phyloP scores from a whole-genome alignment of 2,329 filamentous ascomycete species.

The Diatrype stigma region DNA sequence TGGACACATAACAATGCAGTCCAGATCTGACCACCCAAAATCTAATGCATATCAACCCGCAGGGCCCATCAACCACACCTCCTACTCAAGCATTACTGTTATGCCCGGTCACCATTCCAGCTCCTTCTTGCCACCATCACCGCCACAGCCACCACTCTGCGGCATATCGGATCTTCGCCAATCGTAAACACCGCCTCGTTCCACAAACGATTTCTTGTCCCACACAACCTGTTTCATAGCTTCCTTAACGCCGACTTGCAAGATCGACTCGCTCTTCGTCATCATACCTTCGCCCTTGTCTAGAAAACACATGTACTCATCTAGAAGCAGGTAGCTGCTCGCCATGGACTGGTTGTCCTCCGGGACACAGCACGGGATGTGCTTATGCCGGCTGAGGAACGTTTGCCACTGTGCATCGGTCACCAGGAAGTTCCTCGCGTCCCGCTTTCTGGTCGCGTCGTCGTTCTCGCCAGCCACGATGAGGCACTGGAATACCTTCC shows the following conservation, averaged over 20 bases:
- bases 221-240: constrained; percentile 42
- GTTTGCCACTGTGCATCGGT: constrained; percentile 39
- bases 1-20: too few species aligned
- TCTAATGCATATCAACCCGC: too few species aligned
- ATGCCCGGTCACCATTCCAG: constrained; percentile 10
- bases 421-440: constrained; percentile 41
- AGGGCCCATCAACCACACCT: too few species aligned
- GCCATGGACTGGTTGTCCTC: constrained; percentile 49
- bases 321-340: constrained; percentile 46
- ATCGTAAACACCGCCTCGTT: constrained; percentile 45
- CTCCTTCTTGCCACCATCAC: background rate
- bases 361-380: constrained; percentile 39
- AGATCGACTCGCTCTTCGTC: constrained; percentile 30
- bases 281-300: constrained; percentile 35
- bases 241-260: constrained; percentile 42
- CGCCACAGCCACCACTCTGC: background rate
- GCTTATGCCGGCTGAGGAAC: constrained; percentile 42
- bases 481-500: constrained; percentile 54
- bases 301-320: constrained; percentile 48
- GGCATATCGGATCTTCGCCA: constrained; percentile 26
- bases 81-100: too few species aligned
- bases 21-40: too few species aligned
- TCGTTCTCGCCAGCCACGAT: constrained; percentile 51
- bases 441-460: constrained; percentile 29
- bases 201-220: constrained; percentile 40